These are phyloP conservation scores for Coniella vitis DNA, from an alignment of 2,329 filamentous ascomycete genomes.

Conservation along the genomic window DNA sequence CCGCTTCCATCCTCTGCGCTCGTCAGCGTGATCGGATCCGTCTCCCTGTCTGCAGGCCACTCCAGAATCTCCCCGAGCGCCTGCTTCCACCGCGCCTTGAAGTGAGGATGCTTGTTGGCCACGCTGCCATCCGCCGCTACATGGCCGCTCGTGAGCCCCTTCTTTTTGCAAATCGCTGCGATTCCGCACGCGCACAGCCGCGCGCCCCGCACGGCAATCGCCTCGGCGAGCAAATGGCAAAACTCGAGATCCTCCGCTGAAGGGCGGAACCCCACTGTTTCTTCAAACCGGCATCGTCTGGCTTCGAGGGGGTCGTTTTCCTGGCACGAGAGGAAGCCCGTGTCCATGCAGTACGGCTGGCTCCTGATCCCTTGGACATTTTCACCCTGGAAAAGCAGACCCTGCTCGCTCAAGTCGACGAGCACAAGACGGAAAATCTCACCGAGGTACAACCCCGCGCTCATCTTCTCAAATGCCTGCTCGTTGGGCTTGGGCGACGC, in stretches of 20 bases:
- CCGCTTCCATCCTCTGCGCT: slow-evolving; percentile 69
- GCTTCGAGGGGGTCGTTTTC: slow-evolving; percentile 79
- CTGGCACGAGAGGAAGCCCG: slow-evolving; percentile 62
- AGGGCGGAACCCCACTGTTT: slow-evolving; percentile 64
- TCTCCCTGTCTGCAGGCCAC: slow-evolving; percentile 63
- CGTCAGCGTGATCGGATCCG: slow-evolving; percentile 60
- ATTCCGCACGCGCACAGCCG: slow-evolving; percentile 92
- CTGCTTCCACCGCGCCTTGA: slow-evolving; percentile 84
- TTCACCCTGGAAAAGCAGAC: slow-evolving; percentile 75
- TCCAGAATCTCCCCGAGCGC: slow-evolving; percentile 93
- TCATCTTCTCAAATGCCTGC: slow-evolving; percentile 97
- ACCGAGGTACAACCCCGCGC: slow-evolving; percentile 87
- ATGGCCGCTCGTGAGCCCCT: slow-evolving; percentile 78
- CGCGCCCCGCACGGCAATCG: slow-evolving; percentile 91
- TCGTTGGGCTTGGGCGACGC: slow-evolving; percentile 89
- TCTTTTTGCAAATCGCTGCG: slow-evolving; percentile 95
- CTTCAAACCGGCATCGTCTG: slow-evolving; percentile 74
- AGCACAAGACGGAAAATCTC: slow-evolving; percentile 89
- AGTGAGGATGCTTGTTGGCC: slow-evolving; percentile 99
- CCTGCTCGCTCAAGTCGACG: slow-evolving; percentile 68
- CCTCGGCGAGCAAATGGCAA: slow-evolving; percentile 81
- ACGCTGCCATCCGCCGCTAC: slow-evolving; percentile 96
- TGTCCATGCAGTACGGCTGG: slow-evolving; percentile 82
- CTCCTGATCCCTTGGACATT: slow-evolving; percentile 74
- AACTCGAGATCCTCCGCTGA: slow-evolving; percentile 80